Evolutionary conservation across 176 grass and related monocot genomes (phyloP).

Genomic region (Alopecurus myosuroides): DNA sequence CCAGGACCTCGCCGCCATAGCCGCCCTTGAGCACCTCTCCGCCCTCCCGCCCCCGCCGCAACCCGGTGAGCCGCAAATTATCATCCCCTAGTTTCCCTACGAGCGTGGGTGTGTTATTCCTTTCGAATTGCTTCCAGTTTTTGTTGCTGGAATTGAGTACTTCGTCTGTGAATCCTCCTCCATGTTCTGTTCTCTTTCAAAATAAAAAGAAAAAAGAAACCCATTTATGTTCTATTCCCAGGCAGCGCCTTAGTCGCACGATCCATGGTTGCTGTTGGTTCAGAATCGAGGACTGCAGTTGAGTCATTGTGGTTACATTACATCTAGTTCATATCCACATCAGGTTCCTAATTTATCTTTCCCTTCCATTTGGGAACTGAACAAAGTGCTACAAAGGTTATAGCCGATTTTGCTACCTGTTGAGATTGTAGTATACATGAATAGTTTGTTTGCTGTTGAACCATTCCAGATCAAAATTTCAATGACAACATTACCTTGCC

Average conservation of each 20-base stretch:
- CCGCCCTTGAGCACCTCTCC: constrained; percentile 47
- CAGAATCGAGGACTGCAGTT: not conserved
- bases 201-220: too few species aligned
- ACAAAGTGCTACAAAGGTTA: not conserved
- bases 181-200: too few species aligned
- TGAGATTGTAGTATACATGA: constrained; percentile 1
- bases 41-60: not conserved
- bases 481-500: not conserved
- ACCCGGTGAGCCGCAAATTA: constrained; percentile 26
- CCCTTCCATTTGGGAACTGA: not conserved
- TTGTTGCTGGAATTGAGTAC: not conserved
- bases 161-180: not conserved
- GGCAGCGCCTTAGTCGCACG: too few species aligned
- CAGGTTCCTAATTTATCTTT: not conserved
- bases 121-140: not conserved
- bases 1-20: constrained; percentile 55
- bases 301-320: not conserved
- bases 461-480: not conserved
- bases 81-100: too few species aligned
- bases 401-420: constrained; percentile 1
- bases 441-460: not conserved
- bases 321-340: not conserved
- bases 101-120: not conserved
- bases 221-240: too few species aligned
- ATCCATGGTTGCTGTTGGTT: not conserved